Conservation (phyloP, 768 basidiomycete species). For the Leccinum pellstonianum region DNA sequence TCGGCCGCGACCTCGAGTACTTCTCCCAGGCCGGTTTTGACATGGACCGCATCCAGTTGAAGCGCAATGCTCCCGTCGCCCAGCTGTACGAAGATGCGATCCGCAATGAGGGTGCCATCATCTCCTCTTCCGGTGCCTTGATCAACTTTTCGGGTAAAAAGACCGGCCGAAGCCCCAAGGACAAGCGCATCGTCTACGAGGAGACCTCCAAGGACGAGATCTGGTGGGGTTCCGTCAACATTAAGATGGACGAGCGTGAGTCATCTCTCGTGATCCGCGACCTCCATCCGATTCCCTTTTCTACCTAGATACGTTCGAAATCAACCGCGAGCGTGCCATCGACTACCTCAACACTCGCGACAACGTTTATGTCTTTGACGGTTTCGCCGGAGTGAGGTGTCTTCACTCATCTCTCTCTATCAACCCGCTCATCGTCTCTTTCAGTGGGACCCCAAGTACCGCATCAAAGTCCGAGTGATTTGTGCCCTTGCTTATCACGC, state of each 20-base stretch:
- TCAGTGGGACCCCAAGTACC: constrained; percentile 97
- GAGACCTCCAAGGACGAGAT: constrained; percentile 95
- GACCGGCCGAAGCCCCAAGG: constrained; percentile 96
- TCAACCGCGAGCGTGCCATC: constrained; percentile 98
- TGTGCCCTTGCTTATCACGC: constrained; percentile 99
- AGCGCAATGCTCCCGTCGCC: constrained; percentile 88
- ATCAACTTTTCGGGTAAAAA: constrained; percentile 99
- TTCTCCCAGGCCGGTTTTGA: constrained; percentile 99
- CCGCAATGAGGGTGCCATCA: constrained; percentile 97
- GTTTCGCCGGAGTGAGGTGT: constrained; percentile 76
- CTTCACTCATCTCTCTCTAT: background rate
- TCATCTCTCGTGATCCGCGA: constrained; percentile 8
- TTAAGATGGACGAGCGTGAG: constrained; percentile 96
- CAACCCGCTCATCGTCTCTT: constrained; percentile 2
- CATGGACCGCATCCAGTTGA: constrained; percentile 95
- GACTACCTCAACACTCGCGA: constrained; percentile 99
- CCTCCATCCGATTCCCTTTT: constrained; percentile 3
- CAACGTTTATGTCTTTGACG: constrained; percentile 97
- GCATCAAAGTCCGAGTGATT: constrained; percentile 99
- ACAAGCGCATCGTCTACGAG: constrained; percentile 99
- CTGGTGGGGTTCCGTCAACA: constrained; percentile 99
- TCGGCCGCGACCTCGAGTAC: constrained; percentile 91
- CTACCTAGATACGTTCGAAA: constrained; percentile 90
- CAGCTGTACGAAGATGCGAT: constrained; percentile 97
- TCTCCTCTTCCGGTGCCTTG: constrained; percentile 91